phyloP scores from a whole-genome alignment of 1,139 yeast species.

The Nakaseomyces kungkrabaensis region DNA sequence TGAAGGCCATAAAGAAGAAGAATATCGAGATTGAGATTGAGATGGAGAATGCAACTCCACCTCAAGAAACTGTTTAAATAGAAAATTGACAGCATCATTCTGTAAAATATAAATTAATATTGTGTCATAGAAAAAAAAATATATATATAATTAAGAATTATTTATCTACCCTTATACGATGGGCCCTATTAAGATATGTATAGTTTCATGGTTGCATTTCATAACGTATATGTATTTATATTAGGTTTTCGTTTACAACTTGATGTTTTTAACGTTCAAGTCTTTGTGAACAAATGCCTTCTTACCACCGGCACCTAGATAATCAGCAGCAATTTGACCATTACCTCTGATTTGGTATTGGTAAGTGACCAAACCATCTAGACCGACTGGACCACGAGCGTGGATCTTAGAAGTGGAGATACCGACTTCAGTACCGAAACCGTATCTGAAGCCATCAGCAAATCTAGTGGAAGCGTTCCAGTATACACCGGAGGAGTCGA shows the following conservation, averaged over 20 bases:
- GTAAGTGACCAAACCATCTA: slow-evolving; percentile 91
- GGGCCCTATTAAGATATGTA: too few relatives aligned
- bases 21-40: slow-evolving; percentile 79
- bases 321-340: slow-evolving; percentile 88
- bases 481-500: slow-evolving; percentile 96
- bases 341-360: slow-evolving; percentile 86
- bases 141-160: neutral
- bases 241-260: slow-evolving; percentile 7
- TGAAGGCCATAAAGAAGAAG: slow-evolving; percentile 37
- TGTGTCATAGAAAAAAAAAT: too few relatives aligned
- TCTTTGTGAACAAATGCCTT: slow-evolving; percentile 71
- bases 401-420: slow-evolving; percentile 94
- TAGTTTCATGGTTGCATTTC: too few relatives aligned
- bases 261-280: slow-evolving; percentile 31
- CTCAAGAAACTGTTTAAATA: slow-evolving; percentile 6
- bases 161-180: neutral
- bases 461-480: slow-evolving; percentile 97
- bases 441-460: slow-evolving; percentile 97
- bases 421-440: slow-evolving; percentile 98
- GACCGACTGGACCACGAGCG: slow-evolving; percentile 97
- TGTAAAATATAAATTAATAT: too few relatives aligned
- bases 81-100: too few relatives aligned
- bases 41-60: slow-evolving; percentile 33
- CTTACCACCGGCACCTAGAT: slow-evolving; percentile 85
- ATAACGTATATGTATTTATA: too few relatives aligned